phyloP scores from a whole-genome alignment of 805 yeast genomes.

The Wickerhamiella sergipiensis region DNA sequence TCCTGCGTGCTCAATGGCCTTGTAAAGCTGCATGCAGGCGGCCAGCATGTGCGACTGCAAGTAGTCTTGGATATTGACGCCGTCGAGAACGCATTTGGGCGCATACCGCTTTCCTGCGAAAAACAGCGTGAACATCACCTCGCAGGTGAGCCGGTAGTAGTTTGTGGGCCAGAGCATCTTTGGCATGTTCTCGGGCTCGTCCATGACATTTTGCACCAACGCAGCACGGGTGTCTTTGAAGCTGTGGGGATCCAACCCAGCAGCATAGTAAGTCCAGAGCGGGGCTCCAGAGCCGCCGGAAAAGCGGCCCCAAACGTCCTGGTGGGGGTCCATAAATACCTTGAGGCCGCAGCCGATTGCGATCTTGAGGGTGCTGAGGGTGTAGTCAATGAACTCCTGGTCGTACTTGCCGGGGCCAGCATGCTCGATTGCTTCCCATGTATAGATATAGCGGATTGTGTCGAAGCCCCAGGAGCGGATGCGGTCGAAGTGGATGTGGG shows the following conservation, averaged over 20 bases:
- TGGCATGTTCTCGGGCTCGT: conserved; percentile 38
- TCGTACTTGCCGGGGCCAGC: conserved; percentile 76
- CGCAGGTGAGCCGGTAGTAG: conserved; percentile 58
- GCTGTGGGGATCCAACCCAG: conserved; percentile 66
- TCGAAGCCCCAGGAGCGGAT: conserved; percentile 76
- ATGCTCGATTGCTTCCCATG: conserved; percentile 93
- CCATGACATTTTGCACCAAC: conserved; percentile 44
- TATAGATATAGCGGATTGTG: conserved; percentile 56
- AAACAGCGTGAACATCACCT: conserved; percentile 75
- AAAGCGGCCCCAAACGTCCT: conserved; percentile 85
- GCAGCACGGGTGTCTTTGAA: conserved; percentile 65
- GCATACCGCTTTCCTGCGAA: conserved; percentile 67
- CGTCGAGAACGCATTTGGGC: conserved; percentile 60
- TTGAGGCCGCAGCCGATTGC: conserved; percentile 52
- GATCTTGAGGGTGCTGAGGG: conserved; percentile 45
- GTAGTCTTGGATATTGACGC: conserved; percentile 62
- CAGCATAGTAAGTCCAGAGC: conserved; percentile 80
- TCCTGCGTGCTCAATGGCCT: conserved; percentile 32
- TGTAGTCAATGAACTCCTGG: conserved; percentile 56
- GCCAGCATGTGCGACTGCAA: conserved; percentile 49
- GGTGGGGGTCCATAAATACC: conserved; percentile 79
- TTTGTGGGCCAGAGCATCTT: conserved; percentile 93
- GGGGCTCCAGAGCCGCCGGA: conserved; percentile 93
- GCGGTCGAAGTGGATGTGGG: conserved; percentile 50
- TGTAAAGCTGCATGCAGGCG: conserved; percentile 38